phyloP scores from a whole-genome alignment of 192 early-diverging fungal genomes.

The Backusella sp. region DNA sequence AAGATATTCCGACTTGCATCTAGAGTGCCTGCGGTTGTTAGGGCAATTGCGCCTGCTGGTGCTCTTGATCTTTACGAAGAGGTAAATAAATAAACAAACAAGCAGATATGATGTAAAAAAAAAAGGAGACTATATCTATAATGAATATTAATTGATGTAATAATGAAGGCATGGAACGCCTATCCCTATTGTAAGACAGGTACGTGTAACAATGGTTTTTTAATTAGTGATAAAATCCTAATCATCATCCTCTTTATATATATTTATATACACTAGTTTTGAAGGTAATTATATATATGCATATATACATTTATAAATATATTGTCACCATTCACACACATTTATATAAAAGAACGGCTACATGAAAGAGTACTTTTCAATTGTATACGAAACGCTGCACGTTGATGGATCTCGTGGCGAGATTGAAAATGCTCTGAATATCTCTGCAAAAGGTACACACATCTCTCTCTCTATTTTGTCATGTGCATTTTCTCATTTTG shows the following conservation, averaged over 20 bases:
- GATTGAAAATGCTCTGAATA: conserved; percentile 59
- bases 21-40: conserved; percentile 56
- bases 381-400: conserved; percentile 74
- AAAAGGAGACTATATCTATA: not conserved
- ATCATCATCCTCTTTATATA: not conserved
- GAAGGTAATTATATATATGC: not conserved
- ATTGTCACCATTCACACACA: not conserved
- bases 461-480: not conserved
- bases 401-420: conserved; percentile 66
- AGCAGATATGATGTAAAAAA: not conserved
- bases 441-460: conserved; percentile 21
- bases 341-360: conserved; percentile 50
- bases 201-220: not conserved
- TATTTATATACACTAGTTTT: not conserved
- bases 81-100: conserved; percentile 8
- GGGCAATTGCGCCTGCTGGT: conserved; percentile 59
- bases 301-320: too few relatives aligned
- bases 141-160: not conserved
- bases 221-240: not conserved
- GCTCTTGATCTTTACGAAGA: conserved; percentile 72
- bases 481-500: not conserved
- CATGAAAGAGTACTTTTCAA: conserved; percentile 69
- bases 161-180: conserved; percentile 68
- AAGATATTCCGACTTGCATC: conserved; percentile 65
- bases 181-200: conserved; percentile 62